Conservation (phyloP, 139 green algal genomes). For the Volvox reticuliferus region DNA sequence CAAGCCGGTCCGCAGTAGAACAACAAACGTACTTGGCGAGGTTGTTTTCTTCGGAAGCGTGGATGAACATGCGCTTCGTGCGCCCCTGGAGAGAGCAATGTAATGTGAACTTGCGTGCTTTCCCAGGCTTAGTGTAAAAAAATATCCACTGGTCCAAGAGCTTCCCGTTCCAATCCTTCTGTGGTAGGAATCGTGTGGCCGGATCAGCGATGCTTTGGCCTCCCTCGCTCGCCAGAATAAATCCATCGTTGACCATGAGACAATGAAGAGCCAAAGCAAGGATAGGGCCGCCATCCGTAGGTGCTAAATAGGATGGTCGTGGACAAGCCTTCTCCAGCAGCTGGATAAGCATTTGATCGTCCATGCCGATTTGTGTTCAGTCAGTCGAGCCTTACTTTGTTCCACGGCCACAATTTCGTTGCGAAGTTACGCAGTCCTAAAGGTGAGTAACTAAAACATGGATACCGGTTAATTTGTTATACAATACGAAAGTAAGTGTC, state of each 20-base stretch:
- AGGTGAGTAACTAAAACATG: no score
- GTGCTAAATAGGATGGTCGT: background rate
- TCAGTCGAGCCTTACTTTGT: no score
- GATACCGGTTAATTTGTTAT: no score
- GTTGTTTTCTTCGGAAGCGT: slow-evolving; percentile 31
- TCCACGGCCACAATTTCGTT: no score
- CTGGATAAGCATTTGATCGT: background rate
- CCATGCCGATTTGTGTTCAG: background rate
- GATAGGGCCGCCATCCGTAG: background rate
- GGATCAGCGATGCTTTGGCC: background rate
- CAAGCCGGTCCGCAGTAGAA: no score
- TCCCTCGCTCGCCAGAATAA: background rate
- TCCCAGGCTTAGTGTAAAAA: slow-evolving; percentile 20
- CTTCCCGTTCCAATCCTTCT: slow-evolving; percentile 26
- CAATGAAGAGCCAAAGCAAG: slow-evolving; percentile 12
- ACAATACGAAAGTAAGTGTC: no score
- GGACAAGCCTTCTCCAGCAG: slow-evolving; percentile 3
- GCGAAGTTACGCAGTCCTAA: no score
- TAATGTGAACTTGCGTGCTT: slow-evolving; percentile 47
- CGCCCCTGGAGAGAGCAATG: slow-evolving; percentile 39
- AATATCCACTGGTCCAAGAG: slow-evolving; percentile 48
- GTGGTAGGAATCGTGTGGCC: background rate
- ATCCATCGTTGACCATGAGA: slow-evolving; percentile 25
- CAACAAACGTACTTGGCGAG: background rate
- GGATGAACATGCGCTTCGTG: slow-evolving; percentile 43